Evolutionary conservation across 305 asterid species (phyloP), one percentile per base, ranked within the genome.

Genomic region (Fraxinus baroniana): DNA sequence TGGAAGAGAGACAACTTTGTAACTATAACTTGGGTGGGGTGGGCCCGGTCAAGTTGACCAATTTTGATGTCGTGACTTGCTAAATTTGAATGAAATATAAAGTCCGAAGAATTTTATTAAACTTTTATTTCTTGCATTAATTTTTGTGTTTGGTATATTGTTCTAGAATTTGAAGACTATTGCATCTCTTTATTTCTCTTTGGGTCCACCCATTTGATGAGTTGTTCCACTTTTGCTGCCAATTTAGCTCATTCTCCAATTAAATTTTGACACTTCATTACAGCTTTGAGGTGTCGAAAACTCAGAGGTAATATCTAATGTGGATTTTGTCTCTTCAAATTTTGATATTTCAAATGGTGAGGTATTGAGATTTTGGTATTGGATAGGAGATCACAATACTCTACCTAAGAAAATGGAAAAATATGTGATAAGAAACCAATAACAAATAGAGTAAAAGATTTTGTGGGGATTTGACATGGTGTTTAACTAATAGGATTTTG

Each of bases 21-120:
- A 52, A 52, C 62, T 5, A 52, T 17, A 52, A 49, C 30, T 8
- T 60, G 71, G 7, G 17, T 8, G 15, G 74, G 20, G 74, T 77
- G 71, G 64, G 18, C 71, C 92, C 90, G 97, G 91, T 91, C 85
- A 81, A 70, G 86, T 92, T 90, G 94, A 92, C 92, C 91, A 83
- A 46, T 17, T 84, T 64, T 82, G 52, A 60, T 10, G 73, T 32
- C 33, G 22, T 86, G 35, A 79, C 52, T 41, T 77, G 82, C 81
- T 68, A 75, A 73, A 3, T 87, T 85, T 85, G 84, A 83, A 85
- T 83, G 75, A 70, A 85, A 80, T 71, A 24, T 52, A 32, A 17
- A 80, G 81, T 84, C 81, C 10, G 49, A 60, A 76, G 44, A 35
- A 49, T 33, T 22, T 39, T 39, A 39, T 39, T 15, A 12, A 46